phyloP scores from a whole-genome alignment of 495 filamentous ascomycete genomes.

The Articulospora tetracladia region DNA sequence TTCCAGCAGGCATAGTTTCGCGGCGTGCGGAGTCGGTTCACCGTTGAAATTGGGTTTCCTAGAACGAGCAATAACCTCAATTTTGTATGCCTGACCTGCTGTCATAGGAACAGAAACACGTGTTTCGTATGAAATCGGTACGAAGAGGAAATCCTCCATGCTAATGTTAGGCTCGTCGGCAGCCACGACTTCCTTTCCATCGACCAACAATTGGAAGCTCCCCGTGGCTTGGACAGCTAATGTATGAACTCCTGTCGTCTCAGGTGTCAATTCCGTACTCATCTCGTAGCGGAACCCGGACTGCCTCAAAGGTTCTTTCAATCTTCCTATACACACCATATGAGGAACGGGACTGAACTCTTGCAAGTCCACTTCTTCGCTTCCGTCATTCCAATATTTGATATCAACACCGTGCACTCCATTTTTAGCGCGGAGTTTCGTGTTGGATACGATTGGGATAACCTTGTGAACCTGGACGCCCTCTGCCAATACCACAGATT shows the following conservation, averaged over 20 bases:
- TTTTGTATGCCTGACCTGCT: conserved; percentile 53
- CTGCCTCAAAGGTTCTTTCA: too few relatives aligned
- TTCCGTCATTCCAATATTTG: too few relatives aligned
- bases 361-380: too few relatives aligned
- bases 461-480: too few relatives aligned
- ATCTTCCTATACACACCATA: too few relatives aligned
- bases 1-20: conserved; percentile 47
- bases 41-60: too few relatives aligned
- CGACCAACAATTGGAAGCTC: conserved; percentile 59
- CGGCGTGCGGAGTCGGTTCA: conserved; percentile 57
- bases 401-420: too few relatives aligned
- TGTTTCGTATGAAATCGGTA: conserved; percentile 54
- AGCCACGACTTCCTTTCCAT: conserved; percentile 62
- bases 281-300: conserved; percentile 56
- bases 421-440: too few relatives aligned
- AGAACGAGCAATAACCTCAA: conserved; percentile 55
- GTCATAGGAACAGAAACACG: conserved; percentile 47
- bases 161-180: conserved; percentile 56
- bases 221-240: conserved; percentile 66
- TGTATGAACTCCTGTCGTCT: conserved; percentile 38
- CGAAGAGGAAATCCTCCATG: conserved; percentile 58
- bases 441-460: too few relatives aligned
- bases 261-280: conserved; percentile 53
- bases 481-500: conserved; percentile 56
- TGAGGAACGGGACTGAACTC: too few relatives aligned